These are phyloP conservation scores for Amaranthus palmeri DNA, from an alignment of 148 eudicot species.

Conservation along the genomic window DNA sequence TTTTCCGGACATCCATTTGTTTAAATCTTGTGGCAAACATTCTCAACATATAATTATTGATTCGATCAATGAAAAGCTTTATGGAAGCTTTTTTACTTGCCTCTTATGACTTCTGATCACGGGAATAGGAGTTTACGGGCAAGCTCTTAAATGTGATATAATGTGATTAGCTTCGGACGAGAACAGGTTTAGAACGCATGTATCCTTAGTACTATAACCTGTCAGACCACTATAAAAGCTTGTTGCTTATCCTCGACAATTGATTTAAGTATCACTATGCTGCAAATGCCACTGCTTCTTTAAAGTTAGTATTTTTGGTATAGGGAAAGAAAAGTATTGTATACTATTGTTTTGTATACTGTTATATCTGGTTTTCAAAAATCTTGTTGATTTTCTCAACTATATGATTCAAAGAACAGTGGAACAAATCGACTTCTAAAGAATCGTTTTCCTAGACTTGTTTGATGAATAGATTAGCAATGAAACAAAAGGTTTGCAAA, in stretches of 20 bases:
- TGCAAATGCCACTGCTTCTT: background rate
- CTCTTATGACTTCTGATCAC: background rate
- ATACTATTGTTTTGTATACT: too few relatives aligned
- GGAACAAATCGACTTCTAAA: background rate
- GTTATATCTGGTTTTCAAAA: too few relatives aligned
- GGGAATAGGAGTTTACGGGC: background rate
- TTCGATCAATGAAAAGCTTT: background rate
- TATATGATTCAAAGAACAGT: background rate
- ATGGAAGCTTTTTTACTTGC: background rate
- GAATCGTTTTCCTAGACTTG: too few relatives aligned
- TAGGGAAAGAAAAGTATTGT: too few relatives aligned
- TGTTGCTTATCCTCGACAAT: background rate
- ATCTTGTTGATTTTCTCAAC: background rate
- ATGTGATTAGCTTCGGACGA: background rate
- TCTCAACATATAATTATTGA: background rate
- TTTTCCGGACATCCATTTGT: background rate
- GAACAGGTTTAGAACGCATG: background rate
- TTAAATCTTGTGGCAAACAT: background rate
- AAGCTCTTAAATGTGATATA: conserved; percentile 5
- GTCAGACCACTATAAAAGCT: background rate
- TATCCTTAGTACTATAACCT: background rate
- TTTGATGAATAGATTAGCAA: too few relatives aligned
- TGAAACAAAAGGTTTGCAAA: too few relatives aligned
- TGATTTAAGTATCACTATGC: background rate
- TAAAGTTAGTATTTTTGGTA: background rate